These are phyloP conservation scores for Uncinocarpus reesii DNA, from an alignment of 2,329 filamentous ascomycete genomes.

Conservation along the genomic window DNA sequence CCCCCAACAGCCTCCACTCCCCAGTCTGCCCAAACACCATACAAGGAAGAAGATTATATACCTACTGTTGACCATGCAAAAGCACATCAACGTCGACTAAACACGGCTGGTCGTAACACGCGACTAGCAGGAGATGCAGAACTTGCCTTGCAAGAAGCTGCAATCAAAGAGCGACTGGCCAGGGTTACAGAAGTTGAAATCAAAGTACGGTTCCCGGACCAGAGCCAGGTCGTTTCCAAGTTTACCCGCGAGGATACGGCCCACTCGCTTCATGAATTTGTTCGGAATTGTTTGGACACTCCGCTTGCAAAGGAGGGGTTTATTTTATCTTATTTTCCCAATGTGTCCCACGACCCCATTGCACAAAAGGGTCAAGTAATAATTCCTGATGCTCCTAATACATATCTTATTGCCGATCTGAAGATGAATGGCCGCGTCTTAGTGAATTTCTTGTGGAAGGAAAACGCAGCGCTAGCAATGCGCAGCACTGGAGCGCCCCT, in stretches of 20 bases:
- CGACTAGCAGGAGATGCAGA: conserved; percentile 76
- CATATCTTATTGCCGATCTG: conserved; percentile 59
- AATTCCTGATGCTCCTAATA: conserved; percentile 38
- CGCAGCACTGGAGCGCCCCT: conserved; percentile 45
- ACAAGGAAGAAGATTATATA: conserved; percentile 65
- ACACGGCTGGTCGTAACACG: conserved; percentile 65
- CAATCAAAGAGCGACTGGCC: conserved; percentile 55
- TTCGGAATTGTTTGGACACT: conserved; percentile 59
- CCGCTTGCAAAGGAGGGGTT: conserved; percentile 52
- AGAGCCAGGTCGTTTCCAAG: conserved; percentile 63
- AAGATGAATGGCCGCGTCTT: conserved; percentile 61
- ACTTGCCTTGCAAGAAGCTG: conserved; percentile 57
- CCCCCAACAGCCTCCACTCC: conserved; percentile 67
- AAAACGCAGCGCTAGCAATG: conserved; percentile 47
- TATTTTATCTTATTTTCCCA: conserved; percentile 52
- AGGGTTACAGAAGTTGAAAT: conserved; percentile 59
- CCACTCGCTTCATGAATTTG: conserved; percentile 61
- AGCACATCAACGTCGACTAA: conserved; percentile 63
- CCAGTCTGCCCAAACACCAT: conserved; percentile 56
- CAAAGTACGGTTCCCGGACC: conserved; percentile 80
- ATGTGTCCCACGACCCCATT: conserved; percentile 14
- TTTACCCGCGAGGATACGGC: conserved; percentile 60
- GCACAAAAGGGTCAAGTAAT: conserved; percentile 18
- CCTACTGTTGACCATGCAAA: conserved; percentile 79
- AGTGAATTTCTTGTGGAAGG: conserved; percentile 66